Evolutionary conservation across 2,329 filamentous ascomycete genomes (phyloP).

Genomic region (Cladosporium colombiae): DNA sequence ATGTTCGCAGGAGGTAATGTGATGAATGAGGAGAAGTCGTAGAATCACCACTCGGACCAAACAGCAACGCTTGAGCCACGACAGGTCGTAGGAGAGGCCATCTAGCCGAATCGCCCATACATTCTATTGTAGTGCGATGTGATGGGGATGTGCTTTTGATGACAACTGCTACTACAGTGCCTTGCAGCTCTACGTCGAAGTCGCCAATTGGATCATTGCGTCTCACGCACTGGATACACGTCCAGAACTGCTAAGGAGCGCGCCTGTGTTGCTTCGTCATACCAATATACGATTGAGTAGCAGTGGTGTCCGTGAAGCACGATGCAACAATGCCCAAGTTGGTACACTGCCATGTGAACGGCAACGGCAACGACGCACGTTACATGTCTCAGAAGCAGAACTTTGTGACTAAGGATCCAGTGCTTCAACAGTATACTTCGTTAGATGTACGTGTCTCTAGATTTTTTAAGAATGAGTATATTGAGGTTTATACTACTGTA

Average conservation of each 20-base stretch:
- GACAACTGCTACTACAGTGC: neutral
- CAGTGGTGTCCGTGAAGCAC: neutral
- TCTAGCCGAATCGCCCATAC: neutral
- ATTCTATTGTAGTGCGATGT: neutral
- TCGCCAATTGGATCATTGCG: neutral
- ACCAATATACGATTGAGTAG: neutral
- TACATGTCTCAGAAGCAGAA: conserved; percentile 9
- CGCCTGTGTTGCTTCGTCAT: neutral
- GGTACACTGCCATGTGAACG: conserved; percentile 1
- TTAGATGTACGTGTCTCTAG: neutral
- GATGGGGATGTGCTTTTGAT: neutral
- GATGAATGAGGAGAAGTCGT: neutral
- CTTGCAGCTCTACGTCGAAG: neutral
- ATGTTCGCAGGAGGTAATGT: neutral
- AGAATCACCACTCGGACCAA: neutral
- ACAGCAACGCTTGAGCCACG: neutral
- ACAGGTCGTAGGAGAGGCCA: neutral
- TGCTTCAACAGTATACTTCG: neutral
- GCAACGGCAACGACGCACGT: conserved; percentile 17
- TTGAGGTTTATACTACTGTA: too few species aligned
- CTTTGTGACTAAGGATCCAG: neutral
- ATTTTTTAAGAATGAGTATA: neutral
- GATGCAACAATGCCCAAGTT: neutral
- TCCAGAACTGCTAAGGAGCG: neutral
- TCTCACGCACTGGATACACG: neutral